Evolutionary conservation across 2,329 filamentous ascomycete genomes (phyloP).

Genomic region (Colletotrichum agaves): DNA sequence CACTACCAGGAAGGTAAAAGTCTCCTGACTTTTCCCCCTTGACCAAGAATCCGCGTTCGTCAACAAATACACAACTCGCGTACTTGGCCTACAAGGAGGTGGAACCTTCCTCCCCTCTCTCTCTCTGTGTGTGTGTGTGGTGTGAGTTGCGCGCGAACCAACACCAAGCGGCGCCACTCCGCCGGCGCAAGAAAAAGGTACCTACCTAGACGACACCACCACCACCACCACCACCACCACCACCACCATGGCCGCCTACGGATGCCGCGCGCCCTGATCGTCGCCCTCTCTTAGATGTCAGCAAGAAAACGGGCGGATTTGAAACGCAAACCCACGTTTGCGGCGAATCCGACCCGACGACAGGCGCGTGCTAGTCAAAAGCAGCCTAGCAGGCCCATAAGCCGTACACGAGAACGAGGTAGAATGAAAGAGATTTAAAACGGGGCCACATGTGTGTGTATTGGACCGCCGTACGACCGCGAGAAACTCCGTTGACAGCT

Average conservation of each 20-base stretch:
- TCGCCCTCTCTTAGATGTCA: not conserved
- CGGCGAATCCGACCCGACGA: not conserved
- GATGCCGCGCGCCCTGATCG: too few species aligned
- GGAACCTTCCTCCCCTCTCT: too few species aligned
- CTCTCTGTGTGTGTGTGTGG: too few species aligned
- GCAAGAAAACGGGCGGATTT: not conserved
- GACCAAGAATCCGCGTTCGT: too few species aligned
- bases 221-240: not conserved
- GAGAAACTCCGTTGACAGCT: slow-evolving; percentile 26
- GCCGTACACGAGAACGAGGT: not conserved
- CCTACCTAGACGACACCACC: too few species aligned
- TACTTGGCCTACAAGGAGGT: too few species aligned
- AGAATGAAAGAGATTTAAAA: not conserved
- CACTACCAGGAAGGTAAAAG: too few species aligned
- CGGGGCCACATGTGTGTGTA: slow-evolving; percentile 6
- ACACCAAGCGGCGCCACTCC: too few species aligned
- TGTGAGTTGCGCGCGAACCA: too few species aligned
- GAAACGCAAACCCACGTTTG: not conserved
- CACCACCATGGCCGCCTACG: not conserved
- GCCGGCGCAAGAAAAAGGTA: too few species aligned
- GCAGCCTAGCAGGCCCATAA: not conserved
- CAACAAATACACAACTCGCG: too few species aligned
- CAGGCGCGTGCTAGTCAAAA: not conserved
- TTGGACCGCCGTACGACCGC: slow-evolving; percentile 34
- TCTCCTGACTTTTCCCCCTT: too few species aligned